Percentiles rank a stretch among this genome's conserved stretches.
phyloP scores from a whole-genome alignment of 1,139 yeast species.

The Arxiozyma heterogenica region DNA sequence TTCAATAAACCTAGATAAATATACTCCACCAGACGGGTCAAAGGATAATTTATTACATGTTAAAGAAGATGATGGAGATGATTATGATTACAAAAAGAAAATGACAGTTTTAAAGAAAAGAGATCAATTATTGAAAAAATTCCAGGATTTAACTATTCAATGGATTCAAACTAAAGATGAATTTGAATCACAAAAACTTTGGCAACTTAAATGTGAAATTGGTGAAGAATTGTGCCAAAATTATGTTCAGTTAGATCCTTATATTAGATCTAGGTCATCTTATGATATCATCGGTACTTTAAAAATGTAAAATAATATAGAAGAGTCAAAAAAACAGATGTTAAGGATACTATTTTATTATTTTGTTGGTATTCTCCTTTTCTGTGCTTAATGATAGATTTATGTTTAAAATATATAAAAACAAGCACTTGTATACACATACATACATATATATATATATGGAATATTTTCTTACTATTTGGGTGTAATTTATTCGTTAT shows the following conservation, averaged over 20 bases:
- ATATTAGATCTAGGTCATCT: constrained; percentile 55
- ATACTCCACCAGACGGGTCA: constrained; percentile 38
- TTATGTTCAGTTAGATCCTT: constrained; percentile 60
- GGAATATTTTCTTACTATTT: background rate
- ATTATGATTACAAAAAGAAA: constrained; percentile 14
- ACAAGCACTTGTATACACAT: background rate
- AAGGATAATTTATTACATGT: constrained; percentile 36
- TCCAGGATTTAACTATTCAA: constrained; percentile 48
- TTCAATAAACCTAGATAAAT: constrained; percentile 32
- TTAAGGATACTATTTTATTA: background rate
- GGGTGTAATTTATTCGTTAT: too few species aligned
- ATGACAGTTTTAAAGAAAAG: constrained; percentile 37
- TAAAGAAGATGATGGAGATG: constrained; percentile 38
- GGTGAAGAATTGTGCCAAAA: constrained; percentile 45
- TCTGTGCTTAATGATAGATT: background rate
- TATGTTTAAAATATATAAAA: background rate
- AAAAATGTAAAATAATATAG: constrained; percentile 15
- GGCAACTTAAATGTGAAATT: constrained; percentile 39
- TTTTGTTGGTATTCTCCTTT: too few species aligned
- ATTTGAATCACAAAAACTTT: constrained; percentile 37
- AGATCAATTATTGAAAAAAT: constrained; percentile 37
- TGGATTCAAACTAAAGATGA: constrained; percentile 55
- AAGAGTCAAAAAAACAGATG: background rate
- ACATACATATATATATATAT: background rate
- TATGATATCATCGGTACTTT: constrained; percentile 53